Percentiles rank a stretch among this genome's conserved stretches.
phyloP scores from a whole-genome alignment of 148 eudicot genomes.

The Beta vulgaris region DNA sequence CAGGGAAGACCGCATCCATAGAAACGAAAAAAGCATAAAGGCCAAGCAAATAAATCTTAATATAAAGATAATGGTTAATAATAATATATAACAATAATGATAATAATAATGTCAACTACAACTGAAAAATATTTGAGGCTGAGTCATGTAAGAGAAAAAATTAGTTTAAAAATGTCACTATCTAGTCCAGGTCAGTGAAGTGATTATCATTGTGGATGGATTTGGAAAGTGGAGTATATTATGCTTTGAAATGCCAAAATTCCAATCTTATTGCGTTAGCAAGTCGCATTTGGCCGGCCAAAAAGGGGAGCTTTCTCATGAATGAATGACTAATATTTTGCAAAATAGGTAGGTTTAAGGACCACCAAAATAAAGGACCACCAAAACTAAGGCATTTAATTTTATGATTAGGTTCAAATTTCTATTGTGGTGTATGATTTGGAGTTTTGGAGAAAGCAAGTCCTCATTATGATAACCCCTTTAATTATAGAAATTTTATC shows the following conservation, averaged over 20 bases:
- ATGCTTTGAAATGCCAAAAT: conserved; percentile 9
- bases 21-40: background rate
- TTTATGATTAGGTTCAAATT: too few relatives aligned
- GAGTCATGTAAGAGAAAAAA: background rate
- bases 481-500: too few relatives aligned
- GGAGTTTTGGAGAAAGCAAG: too few relatives aligned
- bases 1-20: background rate
- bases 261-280: conserved; percentile 10
- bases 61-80: background rate
- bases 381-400: background rate
- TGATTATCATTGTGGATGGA: background rate
- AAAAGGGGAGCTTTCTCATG: background rate
- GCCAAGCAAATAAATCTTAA: background rate
- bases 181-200: background rate
- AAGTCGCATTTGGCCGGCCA: background rate
- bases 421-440: too few relatives aligned
- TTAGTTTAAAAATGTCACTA: background rate
- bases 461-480: too few relatives aligned
- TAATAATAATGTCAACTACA: conserved; percentile 4
- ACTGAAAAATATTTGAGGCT: background rate
- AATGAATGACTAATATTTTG: background rate
- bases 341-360: background rate
- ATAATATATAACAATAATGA: too few relatives aligned
- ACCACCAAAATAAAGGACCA: background rate
- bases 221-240: conserved; percentile 16